These are phyloP conservation scores for Posidonia australis DNA, from an alignment of 106 monocot species.

Conservation along the genomic window DNA sequence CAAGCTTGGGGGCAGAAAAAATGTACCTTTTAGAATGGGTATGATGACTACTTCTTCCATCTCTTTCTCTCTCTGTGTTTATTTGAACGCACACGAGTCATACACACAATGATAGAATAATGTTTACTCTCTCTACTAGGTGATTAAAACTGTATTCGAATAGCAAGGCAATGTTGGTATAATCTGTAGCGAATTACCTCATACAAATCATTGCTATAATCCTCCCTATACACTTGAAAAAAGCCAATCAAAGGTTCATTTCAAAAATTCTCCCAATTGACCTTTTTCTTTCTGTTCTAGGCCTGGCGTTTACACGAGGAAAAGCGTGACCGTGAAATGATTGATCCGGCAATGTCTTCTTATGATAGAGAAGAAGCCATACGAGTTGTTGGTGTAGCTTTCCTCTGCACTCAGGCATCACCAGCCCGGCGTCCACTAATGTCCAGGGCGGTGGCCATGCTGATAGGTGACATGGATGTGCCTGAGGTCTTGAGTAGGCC, in stretches of 20 bases:
- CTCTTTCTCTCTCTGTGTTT: background rate
- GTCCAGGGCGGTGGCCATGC: slow-evolving; percentile 75
- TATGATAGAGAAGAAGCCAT: slow-evolving; percentile 7
- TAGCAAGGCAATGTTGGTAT: too few species aligned
- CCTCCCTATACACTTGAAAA: too few species aligned
- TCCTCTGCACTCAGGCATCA: slow-evolving; percentile 76
- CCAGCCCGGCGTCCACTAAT: slow-evolving; percentile 53
- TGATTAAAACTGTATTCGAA: too few species aligned
- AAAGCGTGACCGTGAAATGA: slow-evolving; percentile 9
- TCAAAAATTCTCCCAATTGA: too few species aligned
- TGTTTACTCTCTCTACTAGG: too few species aligned
- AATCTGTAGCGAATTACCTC: too few species aligned
- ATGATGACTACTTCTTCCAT: slow-evolving; percentile 1
- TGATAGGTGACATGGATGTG: slow-evolving; percentile 55
- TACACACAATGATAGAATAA: too few species aligned
- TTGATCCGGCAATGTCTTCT: background rate
- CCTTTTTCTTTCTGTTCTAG: too few species aligned
- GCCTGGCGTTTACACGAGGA: slow-evolving; percentile 9
- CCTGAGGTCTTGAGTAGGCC: slow-evolving; percentile 39
- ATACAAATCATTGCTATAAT: too few species aligned
- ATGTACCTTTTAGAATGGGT: slow-evolving; percentile 88
- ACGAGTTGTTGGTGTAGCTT: slow-evolving; percentile 32
- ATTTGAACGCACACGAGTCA: too few species aligned
- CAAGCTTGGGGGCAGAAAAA: slow-evolving; percentile 32
- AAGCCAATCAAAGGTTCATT: too few species aligned